Evolutionary conservation across 2,329 filamentous ascomycete genomes (phyloP), one percentile per base, ranked within the genome.

Genomic region (Diaporthe vexans): DNA sequence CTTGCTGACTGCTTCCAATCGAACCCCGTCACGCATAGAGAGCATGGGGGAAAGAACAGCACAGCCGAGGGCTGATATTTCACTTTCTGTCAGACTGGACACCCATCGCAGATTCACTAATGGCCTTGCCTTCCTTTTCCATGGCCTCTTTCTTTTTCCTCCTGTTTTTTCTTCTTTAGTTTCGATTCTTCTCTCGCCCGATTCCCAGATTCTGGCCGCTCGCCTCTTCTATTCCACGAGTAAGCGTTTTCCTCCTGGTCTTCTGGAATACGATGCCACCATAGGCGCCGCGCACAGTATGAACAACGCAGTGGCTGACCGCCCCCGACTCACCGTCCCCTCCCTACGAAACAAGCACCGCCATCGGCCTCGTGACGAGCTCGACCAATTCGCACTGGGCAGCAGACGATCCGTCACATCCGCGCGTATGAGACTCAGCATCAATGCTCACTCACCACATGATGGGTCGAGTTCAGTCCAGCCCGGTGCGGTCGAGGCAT

Each of bases 401-500:
- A 68, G 46, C 63, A 13, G 48, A 68, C 48, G 63, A 54, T 68
- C 63, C 63, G 48, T 68, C 63, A 35, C 63, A 68, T 68, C 63
- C 63, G 63, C 48, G 48, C 29, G 26, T 24, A 52, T 52, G 63
- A 67, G 63, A 68, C 63, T 54, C 63, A 54, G 46, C 46, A 68
- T 68, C 63, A 68, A 68, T 68, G 63, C 63, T 68, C 48, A 68
- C 63, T 68, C 48, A 68, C 48, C 63, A 68, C 29, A 24, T 48
- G 46, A 51, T 48, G 46, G n/a, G 46, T 67, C 26, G 43, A 65
- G 43, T 24, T 33, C 40, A 65, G 43, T 40, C 59, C 40, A 48
- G 26, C 26, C 63, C 37, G 29, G 63, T 40, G 48, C 40, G 33
- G n/a, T 68, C 46, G 63, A 68, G 33, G 63, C 33, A 68, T 24